A percentile compares a stretch with the other conserved stretches of the same genome.
phyloP scores from a whole-genome alignment of 2,329 filamentous ascomycete species.

The Ustulina deusta region DNA sequence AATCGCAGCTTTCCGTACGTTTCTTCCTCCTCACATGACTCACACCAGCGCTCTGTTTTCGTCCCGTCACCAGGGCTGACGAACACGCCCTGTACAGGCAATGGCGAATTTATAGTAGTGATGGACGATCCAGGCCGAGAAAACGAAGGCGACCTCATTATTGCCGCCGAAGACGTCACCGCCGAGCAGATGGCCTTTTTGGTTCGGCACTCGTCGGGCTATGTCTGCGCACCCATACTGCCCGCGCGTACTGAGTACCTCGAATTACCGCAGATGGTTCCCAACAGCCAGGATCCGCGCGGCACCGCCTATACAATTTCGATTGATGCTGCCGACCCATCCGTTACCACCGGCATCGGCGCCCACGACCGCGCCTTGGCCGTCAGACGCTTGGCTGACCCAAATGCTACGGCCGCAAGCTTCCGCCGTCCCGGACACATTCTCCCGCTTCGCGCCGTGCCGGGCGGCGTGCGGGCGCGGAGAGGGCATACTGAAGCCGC shows the following conservation, averaged over 20 bases:
- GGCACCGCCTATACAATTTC: constrained; percentile 93
- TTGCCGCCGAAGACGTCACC: constrained; percentile 86
- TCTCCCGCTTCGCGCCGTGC: constrained; percentile 81
- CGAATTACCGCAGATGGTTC: constrained; percentile 90
- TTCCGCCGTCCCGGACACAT: constrained; percentile 92
- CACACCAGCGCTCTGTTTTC: constrained; percentile 1
- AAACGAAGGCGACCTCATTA: constrained; percentile 98
- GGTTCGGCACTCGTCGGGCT: constrained; percentile 89
- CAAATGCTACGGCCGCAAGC: constrained; percentile 64
- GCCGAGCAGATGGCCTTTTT: constrained; percentile 95
- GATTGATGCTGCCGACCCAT: constrained; percentile 80
- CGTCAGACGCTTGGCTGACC: constrained; percentile 80
- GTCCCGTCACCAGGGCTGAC: constrained; percentile 21
- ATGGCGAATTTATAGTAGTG: constrained; percentile 94
- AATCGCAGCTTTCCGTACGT: constrained; percentile 73
- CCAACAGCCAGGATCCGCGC: constrained; percentile 79
- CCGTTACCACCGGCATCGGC: constrained; percentile 88
- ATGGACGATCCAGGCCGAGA: constrained; percentile 93
- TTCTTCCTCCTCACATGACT: constrained; percentile 22
- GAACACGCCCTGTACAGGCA: constrained; percentile 59
- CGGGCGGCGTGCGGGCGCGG: constrained; percentile 83
- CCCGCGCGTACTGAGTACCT: constrained; percentile 76
- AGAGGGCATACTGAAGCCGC: constrained; percentile 94
- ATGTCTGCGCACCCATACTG: constrained; percentile 88
- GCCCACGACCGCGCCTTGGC: constrained; percentile 88